These are phyloP conservation scores for Nissolia schottii DNA, from an alignment of 306 rosid genomes.

Conservation along the genomic window DNA sequence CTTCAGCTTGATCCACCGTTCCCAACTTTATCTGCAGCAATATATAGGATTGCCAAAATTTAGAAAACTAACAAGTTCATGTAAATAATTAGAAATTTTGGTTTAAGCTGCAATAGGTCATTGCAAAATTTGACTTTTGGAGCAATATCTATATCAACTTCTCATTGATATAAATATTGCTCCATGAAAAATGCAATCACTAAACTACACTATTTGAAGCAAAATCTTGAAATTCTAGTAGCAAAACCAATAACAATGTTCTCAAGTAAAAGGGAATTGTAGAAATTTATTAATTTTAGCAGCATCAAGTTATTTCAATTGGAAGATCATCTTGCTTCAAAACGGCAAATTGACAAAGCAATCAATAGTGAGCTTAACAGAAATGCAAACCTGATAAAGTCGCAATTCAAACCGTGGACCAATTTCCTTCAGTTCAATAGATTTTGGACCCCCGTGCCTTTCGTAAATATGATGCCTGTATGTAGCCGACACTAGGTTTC, in stretches of 20 bases:
- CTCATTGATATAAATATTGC: neutral
- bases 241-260: neutral
- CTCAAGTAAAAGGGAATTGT: neutral
- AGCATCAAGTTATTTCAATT: neutral
- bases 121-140: neutral
- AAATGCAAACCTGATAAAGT: constrained; percentile 55
- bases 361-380: constrained; percentile 10
- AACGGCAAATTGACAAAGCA: neutral
- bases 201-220: neutral
- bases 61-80: neutral
- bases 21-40: constrained; percentile 67
- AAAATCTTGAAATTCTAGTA: neutral
- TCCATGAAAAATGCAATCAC: neutral
- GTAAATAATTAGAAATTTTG: neutral
- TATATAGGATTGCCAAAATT: neutral
- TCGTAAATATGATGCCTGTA: constrained; percentile 84
- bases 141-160: neutral
- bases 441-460: constrained; percentile 75
- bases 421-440: constrained; percentile 77
- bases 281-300: neutral
- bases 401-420: constrained; percentile 94
- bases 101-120: neutral
- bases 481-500: neutral
- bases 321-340: neutral
- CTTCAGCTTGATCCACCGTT: constrained; percentile 80